Conservation (phyloP, 2,329 filamentous ascomycete species). For the Cladobotryum protrusum region DNA sequence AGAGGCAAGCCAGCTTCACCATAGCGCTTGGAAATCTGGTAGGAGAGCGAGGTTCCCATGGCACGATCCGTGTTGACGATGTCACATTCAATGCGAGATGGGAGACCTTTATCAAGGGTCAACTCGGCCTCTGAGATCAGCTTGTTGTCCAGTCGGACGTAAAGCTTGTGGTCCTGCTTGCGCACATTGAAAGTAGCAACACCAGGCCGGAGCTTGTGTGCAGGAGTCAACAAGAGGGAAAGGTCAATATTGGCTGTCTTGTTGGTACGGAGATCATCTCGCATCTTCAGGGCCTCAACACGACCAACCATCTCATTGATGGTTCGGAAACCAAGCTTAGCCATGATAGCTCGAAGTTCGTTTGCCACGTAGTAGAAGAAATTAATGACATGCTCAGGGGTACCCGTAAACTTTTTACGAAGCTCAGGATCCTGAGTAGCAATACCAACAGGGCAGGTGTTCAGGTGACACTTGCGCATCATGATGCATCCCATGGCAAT, state of each 20-base stretch:
- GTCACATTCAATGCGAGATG: constrained; percentile 89
- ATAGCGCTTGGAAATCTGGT: constrained; percentile 90
- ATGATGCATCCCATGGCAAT: constrained; percentile 97
- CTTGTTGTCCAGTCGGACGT: constrained; percentile 93
- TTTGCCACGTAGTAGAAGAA: constrained; percentile 98
- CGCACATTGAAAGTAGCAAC: constrained; percentile 96
- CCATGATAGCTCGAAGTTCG: constrained; percentile 95
- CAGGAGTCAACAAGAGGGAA: constrained; percentile 86
- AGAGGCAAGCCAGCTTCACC: constrained; percentile 83
- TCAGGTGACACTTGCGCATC: constrained; percentile 74
- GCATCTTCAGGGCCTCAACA: constrained; percentile 77
- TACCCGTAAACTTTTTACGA: constrained; percentile 86
- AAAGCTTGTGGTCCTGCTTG: constrained; percentile 93
- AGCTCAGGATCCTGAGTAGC: constrained; percentile 94
- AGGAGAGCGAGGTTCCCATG: constrained; percentile 87
- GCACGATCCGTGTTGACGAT: constrained; percentile 95
- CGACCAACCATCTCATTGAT: constrained; percentile 98
- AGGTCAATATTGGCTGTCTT: constrained; percentile 94
- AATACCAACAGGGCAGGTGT: constrained; percentile 87
- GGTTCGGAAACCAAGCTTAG: constrained; percentile 85
- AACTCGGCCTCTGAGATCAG: constrained; percentile 92
- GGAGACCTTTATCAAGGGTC: constrained; percentile 88
- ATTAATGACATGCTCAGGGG: constrained; percentile 95
- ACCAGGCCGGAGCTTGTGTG: constrained; percentile 89
- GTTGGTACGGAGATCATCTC: constrained; percentile 77